These are phyloP conservation scores for Pichia occidentalis DNA, from an alignment of 805 yeast species.

Conservation along the genomic window DNA sequence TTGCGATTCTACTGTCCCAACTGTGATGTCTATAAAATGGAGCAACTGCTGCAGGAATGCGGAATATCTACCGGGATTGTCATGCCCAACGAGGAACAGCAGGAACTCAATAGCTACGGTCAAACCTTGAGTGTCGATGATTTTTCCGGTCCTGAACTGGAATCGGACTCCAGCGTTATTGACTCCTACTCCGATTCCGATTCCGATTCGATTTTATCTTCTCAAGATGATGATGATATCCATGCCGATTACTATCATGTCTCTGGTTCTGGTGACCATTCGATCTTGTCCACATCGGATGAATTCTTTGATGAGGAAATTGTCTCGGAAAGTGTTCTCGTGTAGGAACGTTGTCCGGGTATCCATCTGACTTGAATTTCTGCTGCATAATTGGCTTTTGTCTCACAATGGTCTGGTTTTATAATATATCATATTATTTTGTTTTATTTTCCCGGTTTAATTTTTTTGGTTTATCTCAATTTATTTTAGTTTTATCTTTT, in stretches of 20 bases:
- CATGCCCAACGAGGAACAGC: constrained; percentile 1
- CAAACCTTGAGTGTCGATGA: no score
- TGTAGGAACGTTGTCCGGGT: no score
- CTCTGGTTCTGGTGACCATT: not conserved
- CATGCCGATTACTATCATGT: not conserved
- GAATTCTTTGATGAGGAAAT: not conserved
- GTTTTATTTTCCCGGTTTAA: no score
- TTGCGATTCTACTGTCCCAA: constrained; percentile 59
- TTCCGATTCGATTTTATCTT: constrained; percentile 7
- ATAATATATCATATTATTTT: no score
- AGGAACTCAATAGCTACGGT: not conserved
- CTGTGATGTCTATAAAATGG: constrained; percentile 53
- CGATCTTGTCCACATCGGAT: not conserved
- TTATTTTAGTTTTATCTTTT: no score
- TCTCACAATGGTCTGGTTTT: no score
- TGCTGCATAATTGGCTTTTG: no score
- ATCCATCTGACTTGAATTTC: no score
- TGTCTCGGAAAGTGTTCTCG: no score
- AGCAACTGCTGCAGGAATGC: constrained; percentile 48
- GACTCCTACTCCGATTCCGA: constrained; percentile 5
- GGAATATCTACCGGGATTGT: constrained; percentile 39
- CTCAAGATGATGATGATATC: constrained; percentile 1
- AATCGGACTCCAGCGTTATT: no score
- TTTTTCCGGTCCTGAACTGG: constrained; percentile 12
- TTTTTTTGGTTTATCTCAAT: no score